Evolutionary conservation across 202 grass and related monocot genomes (phyloP), one percentile per base, ranked within the genome.

Genomic region (Tripidium arundinaceum): DNA sequence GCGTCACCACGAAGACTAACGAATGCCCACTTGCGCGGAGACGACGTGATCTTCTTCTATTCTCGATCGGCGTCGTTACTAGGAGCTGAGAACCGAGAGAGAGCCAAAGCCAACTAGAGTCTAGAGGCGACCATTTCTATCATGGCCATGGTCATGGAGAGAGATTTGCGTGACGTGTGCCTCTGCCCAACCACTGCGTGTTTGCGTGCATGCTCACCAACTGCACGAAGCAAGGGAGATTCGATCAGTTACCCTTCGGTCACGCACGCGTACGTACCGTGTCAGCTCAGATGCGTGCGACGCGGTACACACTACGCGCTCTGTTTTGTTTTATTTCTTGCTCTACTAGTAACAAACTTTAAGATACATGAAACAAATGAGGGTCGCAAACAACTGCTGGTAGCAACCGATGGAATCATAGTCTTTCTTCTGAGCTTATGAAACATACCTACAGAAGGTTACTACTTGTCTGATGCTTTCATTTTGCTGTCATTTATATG

Each of bases 21-120:
- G 16, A 33, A 21, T 57, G 65, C n/a, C 85, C 77, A 78, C 65
- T 87, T 82, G 79, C 45, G 13, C 68, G 7, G 12, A 37, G 47
- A 36, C 15, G 36, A 25, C 15, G 68, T 5, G 16, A 42, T n/a
- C n/a, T n/a, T 31, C n/a, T 54, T 37, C 34, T 70, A 52, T 40
- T 59, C 52, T 16, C 31, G 36, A 46, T 38, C 34, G 66, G 31
- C n/a, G 45, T 66, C 2, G 60, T 33, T 45, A 27, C 47, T 19
- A n/a, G 18, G 7, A 3, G 18, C 49, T n/a, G 47, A 31, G 65
- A 16, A 50, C n/a, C n/a, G n/a, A 62, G 21, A 0, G 36, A 68
- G 38, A 40, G 21, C 22, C 26, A 18, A 5, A 58, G 10, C 54
- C 54, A 28, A 4, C 18, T 68, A 4, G n/a, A 25, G 13, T 4